A percentile compares a stretch with the other conserved stretches of the same genome.
phyloP scores from a whole-genome alignment of 2,329 filamentous ascomycete species.

The Colletotrichum sp. region DNA sequence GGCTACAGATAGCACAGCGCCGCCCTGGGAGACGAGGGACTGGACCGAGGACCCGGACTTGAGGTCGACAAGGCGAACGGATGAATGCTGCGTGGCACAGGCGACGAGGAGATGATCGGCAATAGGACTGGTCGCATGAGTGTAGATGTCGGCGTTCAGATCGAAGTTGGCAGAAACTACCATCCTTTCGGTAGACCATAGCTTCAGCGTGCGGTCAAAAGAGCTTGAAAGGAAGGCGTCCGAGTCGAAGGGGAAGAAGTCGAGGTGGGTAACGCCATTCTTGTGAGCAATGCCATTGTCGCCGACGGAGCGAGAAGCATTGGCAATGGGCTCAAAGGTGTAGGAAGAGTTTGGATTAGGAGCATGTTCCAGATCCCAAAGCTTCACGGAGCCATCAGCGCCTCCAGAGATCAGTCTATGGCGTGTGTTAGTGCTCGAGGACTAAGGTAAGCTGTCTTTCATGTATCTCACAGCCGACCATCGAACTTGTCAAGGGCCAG shows the following conservation, averaged over 20 bases:
- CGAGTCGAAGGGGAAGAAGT: conserved; percentile 80
- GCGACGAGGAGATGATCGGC: conserved; percentile 80
- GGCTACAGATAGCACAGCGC: conserved; percentile 69
- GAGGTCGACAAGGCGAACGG: conserved; percentile 85
- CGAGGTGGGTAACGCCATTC: conserved; percentile 77
- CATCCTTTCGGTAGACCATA: conserved; percentile 72
- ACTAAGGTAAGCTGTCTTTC: not conserved
- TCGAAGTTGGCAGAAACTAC: conserved; percentile 69
- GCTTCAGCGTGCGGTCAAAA: conserved; percentile 78
- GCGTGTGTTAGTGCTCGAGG: not conserved
- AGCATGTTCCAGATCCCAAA: conserved; percentile 83
- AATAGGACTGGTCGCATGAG: conserved; percentile 78
- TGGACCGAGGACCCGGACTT: conserved; percentile 80
- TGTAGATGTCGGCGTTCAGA: conserved; percentile 72
- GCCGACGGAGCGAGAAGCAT: conserved; percentile 48
- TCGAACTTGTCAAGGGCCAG: conserved; percentile 84
- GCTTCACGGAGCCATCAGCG: conserved; percentile 80
- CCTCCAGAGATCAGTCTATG: conserved; percentile 81
- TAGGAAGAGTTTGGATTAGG: conserved; percentile 47
- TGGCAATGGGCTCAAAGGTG: conserved; percentile 59
- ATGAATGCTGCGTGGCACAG: conserved; percentile 84
- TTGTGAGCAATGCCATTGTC: conserved; percentile 52
- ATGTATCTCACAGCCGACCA: conserved; percentile 66
- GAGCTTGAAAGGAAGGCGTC: conserved; percentile 78
- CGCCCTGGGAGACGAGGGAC: conserved; percentile 71